These are phyloP conservation scores for Cronartium quercuum DNA, from an alignment of 1,284 basidiomycete species.

Conservation along the genomic window DNA sequence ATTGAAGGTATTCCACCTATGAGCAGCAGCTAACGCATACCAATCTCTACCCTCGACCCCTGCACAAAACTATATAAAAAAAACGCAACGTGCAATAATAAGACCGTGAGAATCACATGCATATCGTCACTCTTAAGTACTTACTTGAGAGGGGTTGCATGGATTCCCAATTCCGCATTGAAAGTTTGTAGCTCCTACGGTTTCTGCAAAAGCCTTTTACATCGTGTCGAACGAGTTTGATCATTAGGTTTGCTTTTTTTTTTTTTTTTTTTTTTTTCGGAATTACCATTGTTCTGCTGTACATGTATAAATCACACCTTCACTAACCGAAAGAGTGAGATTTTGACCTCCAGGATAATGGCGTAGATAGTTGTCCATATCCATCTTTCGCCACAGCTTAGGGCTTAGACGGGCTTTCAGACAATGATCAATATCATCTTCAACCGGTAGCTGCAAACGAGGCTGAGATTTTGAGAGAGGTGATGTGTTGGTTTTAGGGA, in stretches of 20 bases:
- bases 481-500: too few species aligned
- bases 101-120: not conserved
- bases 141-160: not conserved
- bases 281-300: too few species aligned
- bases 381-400: conserved; percentile 24
- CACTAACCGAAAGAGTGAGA: conserved; percentile 24
- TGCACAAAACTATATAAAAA: not conserved
- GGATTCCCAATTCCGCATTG: not conserved
- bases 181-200: not conserved
- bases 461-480: conserved; percentile 4
- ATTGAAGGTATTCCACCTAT: not conserved
- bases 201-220: not conserved
- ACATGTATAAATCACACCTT: not conserved
- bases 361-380: conserved; percentile 27
- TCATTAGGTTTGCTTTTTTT: not conserved
- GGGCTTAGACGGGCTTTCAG: conserved; percentile 1
- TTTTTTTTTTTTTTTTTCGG: too few species aligned
- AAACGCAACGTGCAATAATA: not conserved
- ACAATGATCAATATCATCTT: conserved; percentile 13
- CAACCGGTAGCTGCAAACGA: conserved; percentile 1
- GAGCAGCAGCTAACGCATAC: not conserved
- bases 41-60: not conserved
- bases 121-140: not conserved
- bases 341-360: conserved; percentile 26
- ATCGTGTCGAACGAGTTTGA: not conserved